Conservation (phyloP, 345 rosid species). For the Trapa bicornis region DNA sequence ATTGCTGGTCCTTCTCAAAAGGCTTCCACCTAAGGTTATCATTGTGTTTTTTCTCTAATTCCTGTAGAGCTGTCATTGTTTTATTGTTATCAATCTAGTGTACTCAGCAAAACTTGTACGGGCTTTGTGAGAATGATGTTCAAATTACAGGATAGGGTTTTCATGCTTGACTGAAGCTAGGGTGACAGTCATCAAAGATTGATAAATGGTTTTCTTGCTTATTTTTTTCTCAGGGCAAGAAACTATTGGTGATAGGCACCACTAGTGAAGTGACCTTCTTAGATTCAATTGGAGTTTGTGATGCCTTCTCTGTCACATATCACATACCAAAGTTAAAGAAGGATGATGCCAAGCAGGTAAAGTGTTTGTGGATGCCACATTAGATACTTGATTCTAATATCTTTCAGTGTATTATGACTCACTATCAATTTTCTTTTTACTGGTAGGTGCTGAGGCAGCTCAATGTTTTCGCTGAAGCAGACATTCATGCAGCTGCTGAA, state of each 20-base stretch:
- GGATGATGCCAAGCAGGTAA: constrained; percentile 78
- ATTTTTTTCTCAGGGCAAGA: constrained; percentile 50
- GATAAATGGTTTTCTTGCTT: background rate
- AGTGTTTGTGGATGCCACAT: constrained; percentile 3
- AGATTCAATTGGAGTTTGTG: constrained; percentile 62
- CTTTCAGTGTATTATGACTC: background rate
- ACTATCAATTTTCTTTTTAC: background rate
- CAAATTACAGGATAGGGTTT: background rate
- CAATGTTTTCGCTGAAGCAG: constrained; percentile 62
- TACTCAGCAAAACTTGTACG: background rate
- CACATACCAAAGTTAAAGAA: constrained; percentile 57
- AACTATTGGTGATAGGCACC: constrained; percentile 83
- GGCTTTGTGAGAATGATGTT: background rate
- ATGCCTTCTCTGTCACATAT: constrained; percentile 67
- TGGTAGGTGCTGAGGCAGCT: constrained; percentile 57
- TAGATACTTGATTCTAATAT: background rate
- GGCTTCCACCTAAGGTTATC: constrained; percentile 87
- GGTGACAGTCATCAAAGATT: background rate
- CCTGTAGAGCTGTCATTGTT: no score
- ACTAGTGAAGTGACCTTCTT: constrained; percentile 79
- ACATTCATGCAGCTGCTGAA: constrained; percentile 57
- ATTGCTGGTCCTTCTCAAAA: constrained; percentile 77
- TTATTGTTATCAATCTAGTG: no score
- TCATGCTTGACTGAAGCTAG: background rate
- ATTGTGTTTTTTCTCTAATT: constrained; percentile 1